Evolutionary conservation across 805 yeast species (phyloP).

Genomic region (Wickerhamiella allomyrinae): DNA sequence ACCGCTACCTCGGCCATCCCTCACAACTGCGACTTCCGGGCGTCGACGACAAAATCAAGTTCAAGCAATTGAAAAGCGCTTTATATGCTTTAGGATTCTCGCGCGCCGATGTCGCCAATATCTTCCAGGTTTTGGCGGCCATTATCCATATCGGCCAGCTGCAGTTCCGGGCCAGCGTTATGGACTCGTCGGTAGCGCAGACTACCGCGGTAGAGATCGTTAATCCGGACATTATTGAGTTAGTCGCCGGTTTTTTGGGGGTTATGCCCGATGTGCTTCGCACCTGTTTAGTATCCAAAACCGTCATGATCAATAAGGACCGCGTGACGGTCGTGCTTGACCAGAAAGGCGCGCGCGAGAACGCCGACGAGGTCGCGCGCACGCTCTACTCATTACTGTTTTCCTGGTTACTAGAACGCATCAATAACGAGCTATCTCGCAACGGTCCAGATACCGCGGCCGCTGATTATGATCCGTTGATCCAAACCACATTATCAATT

Average conservation of each 20-base stretch:
- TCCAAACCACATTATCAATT: slow-evolving; percentile 25
- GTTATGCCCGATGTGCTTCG: slow-evolving; percentile 27
- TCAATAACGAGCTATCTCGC: slow-evolving; percentile 25
- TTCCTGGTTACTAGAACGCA: slow-evolving; percentile 27
- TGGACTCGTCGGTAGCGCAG: slow-evolving; percentile 24
- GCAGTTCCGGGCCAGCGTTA: slow-evolving; percentile 22
- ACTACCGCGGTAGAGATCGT: slow-evolving; percentile 26
- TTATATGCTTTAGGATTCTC: slow-evolving; percentile 36
- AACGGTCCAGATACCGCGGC: slow-evolving; percentile 11
- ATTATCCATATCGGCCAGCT: slow-evolving; percentile 32
- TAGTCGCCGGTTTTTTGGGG: slow-evolving; percentile 28
- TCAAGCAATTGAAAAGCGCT: slow-evolving; percentile 34
- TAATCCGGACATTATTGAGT: slow-evolving; percentile 23
- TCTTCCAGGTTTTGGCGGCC: slow-evolving; percentile 35
- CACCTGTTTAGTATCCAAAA: slow-evolving; percentile 27
- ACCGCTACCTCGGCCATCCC: slow-evolving; percentile 32
- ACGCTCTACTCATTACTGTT: slow-evolving; percentile 28
- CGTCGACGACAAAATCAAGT: slow-evolving; percentile 36
- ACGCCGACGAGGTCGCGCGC: slow-evolving; percentile 30
- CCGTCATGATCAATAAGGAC: slow-evolving; percentile 25
- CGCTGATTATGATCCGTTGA: slow-evolving; percentile 13
- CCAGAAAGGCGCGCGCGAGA: slow-evolving; percentile 28
- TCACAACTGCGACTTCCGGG: slow-evolving; percentile 28
- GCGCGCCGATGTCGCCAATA: slow-evolving; percentile 32
- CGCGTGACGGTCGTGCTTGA: slow-evolving; percentile 30